Percentiles rank a stretch among this genome's conserved stretches.
phyloP scores from a whole-genome alignment of 306 rosid species.

The Glycyrrhiza uralensis region DNA sequence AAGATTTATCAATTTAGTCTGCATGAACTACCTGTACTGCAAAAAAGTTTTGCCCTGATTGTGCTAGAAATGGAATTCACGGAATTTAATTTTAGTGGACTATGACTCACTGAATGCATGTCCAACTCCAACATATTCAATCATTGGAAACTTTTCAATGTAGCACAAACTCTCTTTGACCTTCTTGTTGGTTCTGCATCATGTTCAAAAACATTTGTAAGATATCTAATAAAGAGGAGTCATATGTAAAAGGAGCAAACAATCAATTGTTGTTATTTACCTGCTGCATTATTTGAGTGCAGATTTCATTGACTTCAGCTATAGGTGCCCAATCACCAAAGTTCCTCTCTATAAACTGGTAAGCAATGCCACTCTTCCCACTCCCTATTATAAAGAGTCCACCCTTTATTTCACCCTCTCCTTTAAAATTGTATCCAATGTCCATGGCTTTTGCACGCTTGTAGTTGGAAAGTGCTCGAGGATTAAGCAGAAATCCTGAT shows the following conservation, averaged over 20 bases:
- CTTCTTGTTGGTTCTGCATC: constrained; percentile 50
- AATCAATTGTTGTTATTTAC: constrained; percentile 43
- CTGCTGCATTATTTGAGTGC: constrained; percentile 67
- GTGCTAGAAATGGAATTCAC: not conserved
- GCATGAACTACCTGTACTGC: not conserved
- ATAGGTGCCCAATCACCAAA: constrained; percentile 94
- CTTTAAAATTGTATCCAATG: constrained; percentile 61
- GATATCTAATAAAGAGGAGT: not conserved
- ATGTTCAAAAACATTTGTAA: constrained; percentile 29
- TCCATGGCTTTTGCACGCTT: constrained; percentile 75
- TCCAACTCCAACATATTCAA: not conserved
- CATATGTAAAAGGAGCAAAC: not conserved
- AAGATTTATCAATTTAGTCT: not conserved
- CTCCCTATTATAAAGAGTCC: constrained; percentile 73
- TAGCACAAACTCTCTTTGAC: constrained; percentile 29
- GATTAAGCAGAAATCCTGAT: constrained; percentile 76
- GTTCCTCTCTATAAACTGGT: constrained; percentile 86
- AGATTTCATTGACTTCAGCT: constrained; percentile 76
- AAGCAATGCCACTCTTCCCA: constrained; percentile 75
- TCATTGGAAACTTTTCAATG: constrained; percentile 19
- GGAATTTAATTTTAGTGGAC: constrained; percentile 12
- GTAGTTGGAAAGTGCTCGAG: constrained; percentile 69
- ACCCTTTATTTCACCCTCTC: constrained; percentile 93
- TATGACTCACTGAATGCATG: not conserved
- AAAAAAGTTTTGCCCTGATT: not conserved